Base-by-base conservation (phyloP, 106 monocot genomes). In the Dendrobium huoshanense region DNA sequence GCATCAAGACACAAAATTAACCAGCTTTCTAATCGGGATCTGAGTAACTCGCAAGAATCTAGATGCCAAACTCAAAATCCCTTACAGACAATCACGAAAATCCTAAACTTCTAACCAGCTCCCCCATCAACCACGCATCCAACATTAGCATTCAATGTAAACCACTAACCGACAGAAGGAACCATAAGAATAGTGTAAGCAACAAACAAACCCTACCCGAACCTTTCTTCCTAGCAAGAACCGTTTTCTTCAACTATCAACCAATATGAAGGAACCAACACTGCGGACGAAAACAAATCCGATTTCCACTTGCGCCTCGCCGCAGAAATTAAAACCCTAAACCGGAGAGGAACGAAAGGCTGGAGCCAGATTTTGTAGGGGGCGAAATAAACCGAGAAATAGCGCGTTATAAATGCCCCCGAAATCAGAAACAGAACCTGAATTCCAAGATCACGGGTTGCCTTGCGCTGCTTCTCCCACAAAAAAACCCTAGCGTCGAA, bases 1-100 rank as follows among this genome's bases (percentile, higher is more conserved):
- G 5, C 42, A 20, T n/a, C 43, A 43, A 43, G 74, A 44, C 6
- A 72, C 15, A 29, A 37, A 13, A 74, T 16, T 37, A 70, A 15
- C 4, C n/a, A 20, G 73, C 3, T 73, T 73, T 44, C 17, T 43
- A 74, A 74, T 19, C 2, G 6, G 40, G 43, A 74, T 42, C 41
- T 19, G 18, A 41, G 44, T 41, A 17, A 16, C 41, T 33, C 40
- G 5, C 20, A 74, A 43, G 44, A 5, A 41, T 74, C 43, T 43
- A 74, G 9, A 2, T 15, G 37, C 15, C 37, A 37, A 10, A 31
- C 6, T 5, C 45, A 67, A 67, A 61, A n/a, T 61, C 8, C 61
- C 61, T 70, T 70, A 9, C 2, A 70, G 15, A 70, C 37, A 70
- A 33, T 70, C 70, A 70, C 70, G 37, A 74, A 44, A 73, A 74